Evolutionary conservation across 2,329 filamentous ascomycete genomes (phyloP), one percentile per base, ranked within the genome.

Genomic region (Colletotrichum nymphaeae): DNA sequence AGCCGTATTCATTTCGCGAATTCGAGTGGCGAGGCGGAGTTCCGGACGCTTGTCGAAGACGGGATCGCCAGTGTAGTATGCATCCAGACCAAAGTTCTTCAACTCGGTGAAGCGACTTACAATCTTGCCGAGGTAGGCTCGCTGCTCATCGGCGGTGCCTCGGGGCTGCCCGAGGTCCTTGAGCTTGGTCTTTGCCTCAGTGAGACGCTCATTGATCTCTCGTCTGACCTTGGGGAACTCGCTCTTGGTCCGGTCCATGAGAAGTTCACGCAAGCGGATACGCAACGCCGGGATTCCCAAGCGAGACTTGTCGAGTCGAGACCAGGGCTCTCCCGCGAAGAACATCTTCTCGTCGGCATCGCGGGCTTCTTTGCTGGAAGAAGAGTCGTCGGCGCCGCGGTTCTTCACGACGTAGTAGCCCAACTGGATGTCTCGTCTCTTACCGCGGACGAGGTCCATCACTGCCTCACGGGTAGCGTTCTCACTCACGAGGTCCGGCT

Each of bases 401-500:
- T 78, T 79, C 24, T 75, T 69, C 26, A 79, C 76, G 2, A 78
- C 28, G 56, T 77, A 75, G 62, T 78, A 79, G 0, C 78, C 77
- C 4, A 79, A 72, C 5, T 73, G 71, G 1, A 79, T 71, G 1
- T 68, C 74, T 9, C 74, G 71, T 2, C 74, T 63, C n/a, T 75
- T 70, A 5, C 77, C 76, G 1, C 55, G 28, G 1, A 79, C n/a
- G 0, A 79, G 58, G 9, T 74, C 65, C 49, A 75, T 72, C 1
- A 74, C 70, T 6, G 69, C 72, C 4, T 64, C 65, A 1, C 78
- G 72, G 0, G 73, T 77, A 14, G 74, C 77, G 0, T 59, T 57
- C 53, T 79, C 77, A 4, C 49, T 32, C 53, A 86, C 81, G 0
- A 84, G 78, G 67, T 88, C 86, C 0, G 85, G 84, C 74, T 88